Evolutionary conservation across 306 rosid genomes (phyloP), one percentile per base, ranked within the genome.

Genomic region (Dalbergia cultrata): DNA sequence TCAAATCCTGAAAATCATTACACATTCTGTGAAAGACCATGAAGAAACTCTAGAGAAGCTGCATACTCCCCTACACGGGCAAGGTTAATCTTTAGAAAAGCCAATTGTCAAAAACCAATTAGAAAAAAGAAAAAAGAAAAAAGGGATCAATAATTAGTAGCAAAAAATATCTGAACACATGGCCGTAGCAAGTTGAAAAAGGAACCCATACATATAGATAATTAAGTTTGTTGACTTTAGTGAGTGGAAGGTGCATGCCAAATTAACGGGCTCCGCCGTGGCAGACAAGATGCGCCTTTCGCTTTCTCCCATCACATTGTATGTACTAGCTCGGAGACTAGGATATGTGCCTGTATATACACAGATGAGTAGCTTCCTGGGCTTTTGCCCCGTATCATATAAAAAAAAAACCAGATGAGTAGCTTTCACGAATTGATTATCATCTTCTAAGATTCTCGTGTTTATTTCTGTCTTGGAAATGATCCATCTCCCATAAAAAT

Each of bases 241-340:
- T 17, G 5, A 18, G 76, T 54, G 67, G 21, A 72, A 26, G 54
- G 37, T 71, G 63, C 62, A 58, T 35, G 67, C 67, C 77, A 72
- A 54, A 71, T 37, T 37, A 1, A 26, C 75, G 5, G 22, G 74
- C 59, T 22, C 8, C 4, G 45, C 47, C 74, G 41, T 52, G 62
- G 31, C 62, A 52, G 31, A 34, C 17, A 71, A 7, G 8, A 37
- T 73, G 13, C 56, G 13, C 56, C 57, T 74, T 74, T 74, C 78
- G 10, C 78, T 74, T 73, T 56, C 67, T 12, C 12, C 19, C 21
- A 0, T 37, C 67, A 52, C 49, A 16, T 52, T 17, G 5, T 49
- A 47, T n/a, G 9, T 70, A 70, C 37, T 34, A 53, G 33, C 49
- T 34, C 13, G 50, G 33, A 1, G 3, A 72, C 53, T 47, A 47